phyloP scores from a whole-genome alignment of 2,329 filamentous ascomycete genomes.

The Penicillium occitanis region DNA sequence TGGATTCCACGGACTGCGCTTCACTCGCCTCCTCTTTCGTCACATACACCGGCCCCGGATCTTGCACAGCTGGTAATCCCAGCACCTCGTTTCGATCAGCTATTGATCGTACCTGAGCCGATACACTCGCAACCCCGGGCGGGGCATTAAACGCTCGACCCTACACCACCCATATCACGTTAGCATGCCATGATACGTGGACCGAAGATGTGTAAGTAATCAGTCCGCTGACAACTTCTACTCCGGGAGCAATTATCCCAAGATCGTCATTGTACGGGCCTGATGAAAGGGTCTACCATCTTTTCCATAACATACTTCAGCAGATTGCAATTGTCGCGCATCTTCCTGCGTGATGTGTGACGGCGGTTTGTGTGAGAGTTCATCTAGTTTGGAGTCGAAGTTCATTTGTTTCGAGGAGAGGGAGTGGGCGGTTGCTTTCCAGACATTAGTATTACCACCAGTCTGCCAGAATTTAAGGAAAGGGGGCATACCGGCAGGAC shows the following conservation, averaged over 20 bases:
- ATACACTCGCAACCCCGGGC: constrained; percentile 32
- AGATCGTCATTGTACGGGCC: not conserved
- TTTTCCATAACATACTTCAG: constrained; percentile 28
- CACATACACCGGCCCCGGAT: constrained; percentile 29
- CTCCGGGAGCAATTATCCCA: not conserved
- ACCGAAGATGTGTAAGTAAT: not conserved
- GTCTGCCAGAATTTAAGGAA: too few relatives aligned
- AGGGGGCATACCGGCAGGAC: constrained; percentile 31
- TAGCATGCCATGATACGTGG: not conserved
- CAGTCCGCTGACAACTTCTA: not conserved
- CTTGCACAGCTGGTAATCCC: constrained; percentile 28
- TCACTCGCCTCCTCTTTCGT: constrained; percentile 37
- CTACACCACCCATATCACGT: constrained; percentile 22
- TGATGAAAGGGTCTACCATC: not conserved
- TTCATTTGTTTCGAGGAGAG: constrained; percentile 37
- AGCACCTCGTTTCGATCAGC: constrained; percentile 36
- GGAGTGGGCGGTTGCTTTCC: constrained; percentile 35
- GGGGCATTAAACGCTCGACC: constrained; percentile 36
- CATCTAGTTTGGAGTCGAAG: constrained; percentile 35
- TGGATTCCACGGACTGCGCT: constrained; percentile 31
- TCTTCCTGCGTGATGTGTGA: constrained; percentile 36
- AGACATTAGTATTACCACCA: too few relatives aligned
- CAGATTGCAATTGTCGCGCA: constrained; percentile 34
- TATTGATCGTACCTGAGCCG: constrained; percentile 35
- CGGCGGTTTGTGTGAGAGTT: constrained; percentile 33